Evolutionary conservation across 331 rosid species (phyloP).

Genomic region (Malus hybrid): DNA sequence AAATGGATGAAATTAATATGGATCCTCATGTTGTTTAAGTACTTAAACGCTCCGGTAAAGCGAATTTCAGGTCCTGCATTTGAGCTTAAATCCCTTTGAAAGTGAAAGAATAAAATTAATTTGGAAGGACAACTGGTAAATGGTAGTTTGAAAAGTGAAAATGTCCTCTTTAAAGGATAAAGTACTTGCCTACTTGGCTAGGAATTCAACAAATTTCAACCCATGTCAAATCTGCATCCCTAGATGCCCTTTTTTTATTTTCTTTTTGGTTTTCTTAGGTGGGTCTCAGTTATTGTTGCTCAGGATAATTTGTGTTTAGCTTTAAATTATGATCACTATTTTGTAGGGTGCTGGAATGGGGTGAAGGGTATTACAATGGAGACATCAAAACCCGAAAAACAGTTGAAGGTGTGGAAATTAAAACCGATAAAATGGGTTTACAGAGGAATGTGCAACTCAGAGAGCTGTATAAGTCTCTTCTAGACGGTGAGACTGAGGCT

Average conservation of each 20-base stretch:
- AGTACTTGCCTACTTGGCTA: not conserved
- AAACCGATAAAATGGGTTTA: constrained; percentile 47
- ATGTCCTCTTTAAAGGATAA: not conserved
- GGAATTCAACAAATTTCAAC: not conserved
- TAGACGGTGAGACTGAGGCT: constrained; percentile 50
- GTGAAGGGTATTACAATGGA: constrained; percentile 83
- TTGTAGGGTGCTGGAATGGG: constrained; percentile 69
- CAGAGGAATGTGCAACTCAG: constrained; percentile 75
- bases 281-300: not conserved
- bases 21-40: not conserved
- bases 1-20: not conserved
- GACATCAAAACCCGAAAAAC: constrained; percentile 81
- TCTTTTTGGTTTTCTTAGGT: not conserved
- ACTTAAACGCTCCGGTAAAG: not conserved
- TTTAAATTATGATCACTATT: constrained; percentile 11
- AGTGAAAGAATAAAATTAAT: not conserved
- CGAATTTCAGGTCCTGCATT: not conserved
- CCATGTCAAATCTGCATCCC: not conserved
- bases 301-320: not conserved
- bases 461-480: constrained; percentile 70
- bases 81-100: not conserved
- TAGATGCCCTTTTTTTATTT: not conserved
- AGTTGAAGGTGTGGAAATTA: constrained; percentile 45
- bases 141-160: not conserved
- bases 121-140: not conserved